Conservation (phyloP, 2,329 filamentous ascomycete species). For the Venturia asperata region DNA sequence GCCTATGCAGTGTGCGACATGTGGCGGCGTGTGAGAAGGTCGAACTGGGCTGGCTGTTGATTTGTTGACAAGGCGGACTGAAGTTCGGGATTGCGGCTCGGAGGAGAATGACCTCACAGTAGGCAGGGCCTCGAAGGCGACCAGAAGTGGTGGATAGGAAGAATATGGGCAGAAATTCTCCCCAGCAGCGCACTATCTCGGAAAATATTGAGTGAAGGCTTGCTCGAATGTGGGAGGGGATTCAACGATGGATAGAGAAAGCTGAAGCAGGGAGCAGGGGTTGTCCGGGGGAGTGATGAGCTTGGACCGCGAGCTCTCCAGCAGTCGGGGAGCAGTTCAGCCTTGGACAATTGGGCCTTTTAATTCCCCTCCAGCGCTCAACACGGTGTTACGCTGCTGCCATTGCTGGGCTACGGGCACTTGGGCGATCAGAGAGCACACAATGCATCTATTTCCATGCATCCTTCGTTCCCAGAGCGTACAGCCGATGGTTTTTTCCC, state of each 20-base stretch:
- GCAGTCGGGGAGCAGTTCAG: too few relatives aligned
- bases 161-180: not conserved
- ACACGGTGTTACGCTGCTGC: not conserved
- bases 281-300: not conserved
- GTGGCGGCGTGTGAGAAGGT: constrained; percentile 2
- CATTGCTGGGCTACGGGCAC: too few relatives aligned
- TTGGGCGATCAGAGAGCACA: not conserved
- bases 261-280: not conserved
- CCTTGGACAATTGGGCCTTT: not conserved
- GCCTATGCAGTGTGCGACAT: constrained; percentile 6
- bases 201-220: not conserved
- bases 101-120: not conserved
- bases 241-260: not conserved
- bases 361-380: not conserved
- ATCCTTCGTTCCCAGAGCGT: not conserved
- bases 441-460: not conserved
- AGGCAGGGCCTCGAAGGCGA: not conserved
- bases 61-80: constrained; percentile 1
- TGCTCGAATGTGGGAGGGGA: not conserved
- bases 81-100: not conserved
- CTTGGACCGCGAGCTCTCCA: not conserved
- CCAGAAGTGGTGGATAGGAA: not conserved
- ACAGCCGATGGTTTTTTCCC: too few relatives aligned
- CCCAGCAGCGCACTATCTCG: not conserved
- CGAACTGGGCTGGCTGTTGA: constrained; percentile 4